Evolutionary conservation across 2,329 filamentous ascomycete genomes (phyloP), one percentile per base, ranked within the genome.

Genomic region (Colletotrichum australisinense): DNA sequence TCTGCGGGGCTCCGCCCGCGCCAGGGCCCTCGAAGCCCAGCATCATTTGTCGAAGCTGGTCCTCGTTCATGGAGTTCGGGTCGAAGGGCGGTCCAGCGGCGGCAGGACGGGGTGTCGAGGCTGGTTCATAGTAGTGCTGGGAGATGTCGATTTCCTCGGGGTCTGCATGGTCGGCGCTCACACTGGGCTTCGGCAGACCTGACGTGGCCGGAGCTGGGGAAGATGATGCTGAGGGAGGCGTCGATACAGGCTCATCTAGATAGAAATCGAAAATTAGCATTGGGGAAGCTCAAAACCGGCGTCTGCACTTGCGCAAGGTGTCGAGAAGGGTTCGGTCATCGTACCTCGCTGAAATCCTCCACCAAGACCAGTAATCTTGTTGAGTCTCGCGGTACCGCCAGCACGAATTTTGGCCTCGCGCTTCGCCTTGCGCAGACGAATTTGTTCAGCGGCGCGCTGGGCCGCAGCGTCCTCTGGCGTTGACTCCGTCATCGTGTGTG

Each of bases 131-230:
- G 82, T 88, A 92, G 83, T 94, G 93, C 75, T 92, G 84, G n/a
- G 93, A 94, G 76, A 96, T 95, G 80, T 95, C 93, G 75, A 94
- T 88, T 81, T 95, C 94, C 5, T 92, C 93, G 6, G 93, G 93
- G 78, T 94, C 92, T 69, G 87, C 90, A 77, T 88, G 83, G 32
- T 81, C 80, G 26, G 81, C 75, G 67, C 38, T 56, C 53, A 55
- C 58, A 32, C 79, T 64, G 8, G 79, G 55, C 49, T 78, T 76
- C 46, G 81, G 76, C 30, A 81, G 76, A 63, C 80, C 78, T 80
- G 78, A 72, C 5, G 79, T 74, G 60, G 76, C 75, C 24, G 79
- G 59, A 14, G 69, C 69, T n/a, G 74, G 65, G 6, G 74, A 73
- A 3, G 58, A 59, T 56, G 74, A 30, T 12, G 67, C 28, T n/a